Evolutionary conservation across 768 basidiomycete genomes (phyloP).

Genomic region (Phylloporus arenicola): DNA sequence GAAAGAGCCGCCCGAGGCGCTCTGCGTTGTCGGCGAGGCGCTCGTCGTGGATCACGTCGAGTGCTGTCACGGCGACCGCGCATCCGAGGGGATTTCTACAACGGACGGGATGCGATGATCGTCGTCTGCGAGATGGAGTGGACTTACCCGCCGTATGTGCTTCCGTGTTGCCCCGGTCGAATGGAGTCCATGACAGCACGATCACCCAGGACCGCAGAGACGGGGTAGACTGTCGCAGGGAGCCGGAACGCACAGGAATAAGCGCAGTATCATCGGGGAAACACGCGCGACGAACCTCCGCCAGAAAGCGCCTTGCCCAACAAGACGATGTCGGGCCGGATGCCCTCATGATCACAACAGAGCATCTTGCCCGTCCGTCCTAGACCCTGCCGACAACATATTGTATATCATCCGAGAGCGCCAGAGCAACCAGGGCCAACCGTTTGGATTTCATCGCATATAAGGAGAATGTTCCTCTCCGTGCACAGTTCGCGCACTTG

Average conservation of each 20-base stretch:
- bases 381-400: constrained; percentile 52
- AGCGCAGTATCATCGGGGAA: background rate
- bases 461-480: constrained; percentile 86
- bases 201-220: constrained; percentile 89
- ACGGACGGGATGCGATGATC: background rate
- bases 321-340: constrained; percentile 87
- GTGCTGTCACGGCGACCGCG: constrained; percentile 88
- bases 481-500: constrained; percentile 79
- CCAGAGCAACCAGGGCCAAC: constrained; percentile 34
- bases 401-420: background rate
- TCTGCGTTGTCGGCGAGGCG: constrained; percentile 75
- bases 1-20: constrained; percentile 76
- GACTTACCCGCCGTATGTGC: constrained; percentile 87
- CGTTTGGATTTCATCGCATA: constrained; percentile 98
- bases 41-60: constrained; percentile 88
- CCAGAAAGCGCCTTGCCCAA: constrained; percentile 96
- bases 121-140: background rate
- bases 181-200: constrained; percentile 95
- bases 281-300: constrained; percentile 55
- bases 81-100: constrained; percentile 87
- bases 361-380: constrained; percentile 94
- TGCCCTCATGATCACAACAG: constrained; percentile 78
- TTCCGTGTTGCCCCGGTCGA: constrained; percentile 93
- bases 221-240: constrained; percentile 71
- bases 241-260: background rate